Evolutionary conservation across 306 rosid species (phyloP), one percentile per base, ranked within the genome.

Genomic region (Nissolia schottii): DNA sequence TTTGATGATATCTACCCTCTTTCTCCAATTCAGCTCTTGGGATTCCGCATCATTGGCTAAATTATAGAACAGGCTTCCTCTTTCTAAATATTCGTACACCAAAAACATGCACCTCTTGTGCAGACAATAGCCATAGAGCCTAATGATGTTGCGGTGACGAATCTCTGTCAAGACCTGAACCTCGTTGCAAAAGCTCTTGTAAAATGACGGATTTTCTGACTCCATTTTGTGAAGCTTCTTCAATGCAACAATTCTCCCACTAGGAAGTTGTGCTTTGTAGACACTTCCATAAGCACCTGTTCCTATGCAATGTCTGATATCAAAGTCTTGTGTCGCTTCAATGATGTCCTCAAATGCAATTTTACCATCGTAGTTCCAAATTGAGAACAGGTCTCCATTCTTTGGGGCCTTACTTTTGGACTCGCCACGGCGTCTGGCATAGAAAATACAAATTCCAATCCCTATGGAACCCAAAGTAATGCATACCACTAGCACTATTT

Each of bases 1-100:
- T n/a, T n/a, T n/a, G 18, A 77, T 28, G 15, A 74, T 61, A 46
- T 66, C 62, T 51, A 79, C 48, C 68, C 67, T 74, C 72, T 82
- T 69, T 13, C 70, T 40, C 79, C 79, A 75, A 53, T 19, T 29
- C 46, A 64, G 5, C 45, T 54, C 73, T 28, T 25, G 49, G 13
- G 73, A 66, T 64, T 64, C 79, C 6, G 9, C 70, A 23, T 75
- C 65, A 54, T 38, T 64, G 7, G 14, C 12, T 10, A 74, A 28
- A n/a, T n/a, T n/a, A n/a, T n/a, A n/a, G n/a, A n/a, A n/a, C n/a
- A n/a, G n/a, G n/a, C n/a, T n/a, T n/a, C n/a, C n/a, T n/a, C n/a
- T n/a, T n/a, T n/a, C n/a, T n/a, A n/a, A n/a, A n/a, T n/a, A n/a
- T n/a, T n/a, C n/a, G n/a, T n/a, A n/a, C n/a, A n/a, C n/a, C n/a